Evolutionary conservation across 169 alveolate genomes (phyloP).

Genomic region (Eimeria praecox): DNA sequence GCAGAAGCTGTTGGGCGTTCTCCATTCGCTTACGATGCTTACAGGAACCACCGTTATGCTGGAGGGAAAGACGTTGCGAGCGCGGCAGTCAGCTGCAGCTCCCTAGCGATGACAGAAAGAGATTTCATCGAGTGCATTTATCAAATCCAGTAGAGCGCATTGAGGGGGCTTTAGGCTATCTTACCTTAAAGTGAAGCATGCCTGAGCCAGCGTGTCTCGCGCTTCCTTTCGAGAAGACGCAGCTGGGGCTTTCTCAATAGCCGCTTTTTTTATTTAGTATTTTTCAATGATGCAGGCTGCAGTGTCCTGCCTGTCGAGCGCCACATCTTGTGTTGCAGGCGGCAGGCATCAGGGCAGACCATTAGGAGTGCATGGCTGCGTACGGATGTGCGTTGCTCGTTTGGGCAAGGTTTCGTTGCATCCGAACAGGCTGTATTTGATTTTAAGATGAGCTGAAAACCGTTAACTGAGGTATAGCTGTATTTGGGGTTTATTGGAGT

Average conservation of each 20-base stretch:
- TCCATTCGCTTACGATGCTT: constrained; percentile 24
- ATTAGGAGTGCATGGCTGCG: neutral
- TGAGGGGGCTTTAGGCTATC: neutral
- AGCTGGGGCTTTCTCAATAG: neutral
- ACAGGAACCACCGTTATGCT: constrained; percentile 32
- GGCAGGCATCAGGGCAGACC: neutral
- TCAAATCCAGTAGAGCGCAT: neutral
- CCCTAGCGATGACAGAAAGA: constrained; percentile 19
- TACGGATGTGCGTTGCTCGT: neutral
- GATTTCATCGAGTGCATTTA: constrained; percentile 20
- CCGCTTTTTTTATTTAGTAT: neutral
- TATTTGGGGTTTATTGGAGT: neutral
- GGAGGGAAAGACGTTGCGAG: constrained; percentile 46
- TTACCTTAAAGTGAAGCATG: neutral
- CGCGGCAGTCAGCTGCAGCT: constrained; percentile 38
- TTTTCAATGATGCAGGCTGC: neutral
- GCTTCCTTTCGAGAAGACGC: neutral
- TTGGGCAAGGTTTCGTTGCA: neutral
- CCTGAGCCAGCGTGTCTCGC: neutral
- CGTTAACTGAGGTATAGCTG: neutral
- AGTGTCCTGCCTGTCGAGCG: neutral
- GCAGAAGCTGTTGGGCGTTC: constrained; percentile 44
- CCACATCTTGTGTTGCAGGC: neutral
- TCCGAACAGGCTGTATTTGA: neutral
- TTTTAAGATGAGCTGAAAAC: neutral